Percentiles rank a stretch among this genome's conserved stretches.
Conservation (phyloP, 345 rosid genomes). For the Trapa bicornis region DNA sequence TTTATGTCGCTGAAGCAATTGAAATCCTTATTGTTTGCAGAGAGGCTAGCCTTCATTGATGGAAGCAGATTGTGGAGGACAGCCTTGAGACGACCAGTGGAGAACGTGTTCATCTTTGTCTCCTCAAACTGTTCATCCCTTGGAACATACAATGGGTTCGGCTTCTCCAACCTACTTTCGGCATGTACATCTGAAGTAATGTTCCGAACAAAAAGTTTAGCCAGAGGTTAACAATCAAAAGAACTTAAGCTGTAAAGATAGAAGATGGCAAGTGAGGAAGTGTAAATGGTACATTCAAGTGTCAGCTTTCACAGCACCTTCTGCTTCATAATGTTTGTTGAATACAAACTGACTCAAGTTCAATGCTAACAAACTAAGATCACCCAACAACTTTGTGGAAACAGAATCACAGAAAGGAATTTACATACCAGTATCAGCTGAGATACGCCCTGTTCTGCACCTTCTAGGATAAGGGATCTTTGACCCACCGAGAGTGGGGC, state of each 20-base stretch:
- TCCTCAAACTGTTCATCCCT: conserved; percentile 95
- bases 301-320: background rate
- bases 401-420: background rate
- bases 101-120: conserved; percentile 49
- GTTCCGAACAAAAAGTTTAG: background rate
- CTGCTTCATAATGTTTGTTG: too few species aligned
- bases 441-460: conserved; percentile 77
- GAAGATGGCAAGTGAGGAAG: background rate
- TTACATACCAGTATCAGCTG: conserved; percentile 42
- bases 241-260: background rate
- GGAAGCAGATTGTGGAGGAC: conserved; percentile 80
- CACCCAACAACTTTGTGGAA: background rate
- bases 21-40: conserved; percentile 53
- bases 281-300: background rate
- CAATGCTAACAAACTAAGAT: background rate
- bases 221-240: background rate
- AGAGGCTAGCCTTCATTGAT: conserved; percentile 64
- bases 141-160: conserved; percentile 79
- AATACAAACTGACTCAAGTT: background rate
- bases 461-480: conserved; percentile 73
- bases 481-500: conserved; percentile 69
- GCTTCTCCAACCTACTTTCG: conserved; percentile 90
- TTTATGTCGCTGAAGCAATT: conserved; percentile 63
- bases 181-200: conserved; percentile 35
- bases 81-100: conserved; percentile 63